phyloP scores from a whole-genome alignment of 2,329 filamentous ascomycete genomes.

The Sclerotinia minor region DNA sequence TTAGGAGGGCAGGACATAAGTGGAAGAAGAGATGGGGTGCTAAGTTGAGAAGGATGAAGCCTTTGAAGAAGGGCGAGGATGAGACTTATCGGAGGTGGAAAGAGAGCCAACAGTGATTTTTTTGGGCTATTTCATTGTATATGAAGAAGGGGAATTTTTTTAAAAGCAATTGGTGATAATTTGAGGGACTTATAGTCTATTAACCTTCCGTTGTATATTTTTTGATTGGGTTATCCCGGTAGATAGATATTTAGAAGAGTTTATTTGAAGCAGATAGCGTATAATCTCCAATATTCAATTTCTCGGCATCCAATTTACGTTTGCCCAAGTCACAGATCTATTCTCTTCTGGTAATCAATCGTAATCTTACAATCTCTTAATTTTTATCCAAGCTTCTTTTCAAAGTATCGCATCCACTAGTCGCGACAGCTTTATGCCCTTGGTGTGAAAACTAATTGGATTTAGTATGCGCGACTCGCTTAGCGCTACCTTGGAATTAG shows the following conservation, averaged over 20 bases:
- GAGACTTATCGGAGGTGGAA: conserved; percentile 12
- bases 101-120: not conserved
- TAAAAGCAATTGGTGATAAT: not conserved
- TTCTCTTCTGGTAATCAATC: too few relatives aligned
- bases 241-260: not conserved
- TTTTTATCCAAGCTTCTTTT: not conserved
- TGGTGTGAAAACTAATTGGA: not conserved
- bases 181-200: not conserved
- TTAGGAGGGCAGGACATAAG: conserved; percentile 48
- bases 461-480: not conserved
- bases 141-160: not conserved
- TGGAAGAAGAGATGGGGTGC: conserved; percentile 42
- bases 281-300: too few relatives aligned
- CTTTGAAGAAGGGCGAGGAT: conserved; percentile 1
- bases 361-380: too few relatives aligned
- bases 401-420: not conserved
- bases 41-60: conserved; percentile 27
- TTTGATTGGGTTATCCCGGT: not conserved
- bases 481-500: not conserved
- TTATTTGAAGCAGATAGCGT: not conserved
- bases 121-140: conserved; percentile 1
- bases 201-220: not conserved
- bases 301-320: too few relatives aligned
- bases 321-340: too few relatives aligned
- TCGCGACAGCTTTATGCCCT: conserved; percentile 15